phyloP scores from a whole-genome alignment of 345 rosid species.

The Eucalyptus polyanthemos region DNA sequence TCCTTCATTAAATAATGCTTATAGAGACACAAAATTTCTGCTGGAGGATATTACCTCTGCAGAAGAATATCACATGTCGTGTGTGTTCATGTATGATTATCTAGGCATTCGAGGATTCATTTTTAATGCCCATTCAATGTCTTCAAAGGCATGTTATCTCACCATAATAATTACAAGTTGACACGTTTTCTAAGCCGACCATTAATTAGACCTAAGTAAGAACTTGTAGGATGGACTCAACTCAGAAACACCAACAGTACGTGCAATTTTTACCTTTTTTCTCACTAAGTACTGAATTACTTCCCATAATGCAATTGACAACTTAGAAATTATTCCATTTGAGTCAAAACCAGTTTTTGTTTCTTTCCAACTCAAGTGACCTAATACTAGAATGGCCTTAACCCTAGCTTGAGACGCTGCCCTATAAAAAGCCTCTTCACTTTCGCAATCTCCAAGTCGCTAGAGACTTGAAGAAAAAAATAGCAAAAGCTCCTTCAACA shows the following conservation, averaged over 20 bases:
- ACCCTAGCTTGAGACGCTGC: not conserved
- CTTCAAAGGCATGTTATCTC: not conserved
- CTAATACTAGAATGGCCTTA: not conserved
- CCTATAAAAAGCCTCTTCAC: not conserved
- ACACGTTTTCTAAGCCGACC: not conserved
- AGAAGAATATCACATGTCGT: not conserved
- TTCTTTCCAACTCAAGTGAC: not conserved
- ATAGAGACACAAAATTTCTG: too few species aligned
- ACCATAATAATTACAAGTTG: not conserved
- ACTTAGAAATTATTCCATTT: not conserved
- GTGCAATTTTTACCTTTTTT: not conserved
- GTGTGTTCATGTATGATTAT: not conserved
- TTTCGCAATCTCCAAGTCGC: not conserved
- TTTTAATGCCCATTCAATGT: not conserved
- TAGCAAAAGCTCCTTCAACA: not conserved
- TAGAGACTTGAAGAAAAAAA: not conserved
- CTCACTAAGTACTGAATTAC: fast-evolving
- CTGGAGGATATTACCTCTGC: not conserved
- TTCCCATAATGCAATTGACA: not conserved
- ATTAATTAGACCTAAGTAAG: not conserved
- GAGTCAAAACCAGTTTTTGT: not conserved
- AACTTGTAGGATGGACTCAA: not conserved
- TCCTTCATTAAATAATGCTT: not conserved
- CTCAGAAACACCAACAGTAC: not conserved
- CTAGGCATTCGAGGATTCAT: not conserved